Evolutionary conservation across 1,284 basidiomycete genomes (phyloP), one percentile per base, ranked within the genome.

Genomic region (Tilletia walkeri): DNA sequence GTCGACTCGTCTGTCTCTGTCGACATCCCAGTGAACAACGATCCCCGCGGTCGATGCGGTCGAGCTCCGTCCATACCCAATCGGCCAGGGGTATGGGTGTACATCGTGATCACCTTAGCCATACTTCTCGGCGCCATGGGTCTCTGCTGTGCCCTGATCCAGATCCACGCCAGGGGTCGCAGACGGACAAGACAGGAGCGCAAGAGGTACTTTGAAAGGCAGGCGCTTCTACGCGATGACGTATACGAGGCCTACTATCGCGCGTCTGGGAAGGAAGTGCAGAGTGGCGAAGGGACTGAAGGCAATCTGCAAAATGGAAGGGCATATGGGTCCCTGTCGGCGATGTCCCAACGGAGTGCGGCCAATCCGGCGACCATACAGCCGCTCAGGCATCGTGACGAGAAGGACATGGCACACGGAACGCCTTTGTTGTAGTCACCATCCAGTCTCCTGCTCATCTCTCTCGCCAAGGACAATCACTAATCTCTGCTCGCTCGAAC

Each of bases 161-260:
- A 63, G 38, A 20, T 63, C 59, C 59, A 63, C 36, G 59, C 59
- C 36, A 10, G 59, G 18, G 59, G 59, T 34, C 59, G 36, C 3
- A 36, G 36, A 39, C 7, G 34, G 59, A 63, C 34, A 36, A 38
- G 59, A 14, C 30, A 63, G n/a, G 59, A 63, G 36, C 59, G 59
- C 9, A 38, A 34, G 36, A 10, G n/a, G 36, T 63, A 63, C 36
- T 63, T 63, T 39, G 59, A 63, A 16, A 63, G 39, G 34, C 59
- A 63, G 59, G 59, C 59, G 30, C 36, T 63, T 34, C 59, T 63
- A 16, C 59, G 59, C 2, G 59, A 63, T 9, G 59, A 63, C 4
- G 59, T 63, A 6, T 63, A 63, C 36, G 59, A 63, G 59, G 59
- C 59, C 34, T 63, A 63, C 34, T 63, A 38, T 38, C 59, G 36